A percentile compares a stretch with the other conserved stretches of the same genome.
These are phyloP conservation scores for Globisporangium echinulatum DNA, from an alignment of 352 stramenopile genomes.

Conservation along the genomic window DNA sequence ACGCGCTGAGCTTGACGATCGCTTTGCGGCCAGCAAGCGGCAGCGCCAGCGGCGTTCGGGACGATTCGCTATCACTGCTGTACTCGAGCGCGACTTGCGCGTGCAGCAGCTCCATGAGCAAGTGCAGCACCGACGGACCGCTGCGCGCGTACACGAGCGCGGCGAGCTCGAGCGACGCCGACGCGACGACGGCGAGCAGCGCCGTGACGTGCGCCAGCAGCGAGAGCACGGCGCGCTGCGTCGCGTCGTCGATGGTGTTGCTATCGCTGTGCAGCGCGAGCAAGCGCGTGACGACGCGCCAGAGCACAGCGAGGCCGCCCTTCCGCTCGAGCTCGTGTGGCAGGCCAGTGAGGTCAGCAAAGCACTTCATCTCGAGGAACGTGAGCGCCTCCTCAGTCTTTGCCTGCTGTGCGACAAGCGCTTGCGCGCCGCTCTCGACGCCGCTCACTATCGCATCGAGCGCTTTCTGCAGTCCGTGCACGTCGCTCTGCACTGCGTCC, in stretches of 20 bases:
- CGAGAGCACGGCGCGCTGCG: slow-evolving; percentile 14
- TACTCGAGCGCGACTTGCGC: slow-evolving; percentile 52
- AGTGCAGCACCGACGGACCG: slow-evolving; percentile 11
- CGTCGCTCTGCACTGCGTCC: slow-evolving; percentile 60
- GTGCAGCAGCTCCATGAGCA: slow-evolving; percentile 38
- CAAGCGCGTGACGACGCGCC: slow-evolving; percentile 32
- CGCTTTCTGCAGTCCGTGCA: slow-evolving; percentile 75
- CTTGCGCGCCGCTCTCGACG: slow-evolving; percentile 10
- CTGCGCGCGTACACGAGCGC: slow-evolving; percentile 21
- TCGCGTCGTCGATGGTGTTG: neutral
- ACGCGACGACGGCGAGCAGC: slow-evolving; percentile 51
- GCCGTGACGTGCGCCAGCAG: slow-evolving; percentile 44
- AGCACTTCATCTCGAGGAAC: slow-evolving; percentile 76
- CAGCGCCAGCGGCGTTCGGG: slow-evolving; percentile 12
- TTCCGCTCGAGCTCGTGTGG: slow-evolving; percentile 49
- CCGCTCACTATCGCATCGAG: slow-evolving; percentile 44
- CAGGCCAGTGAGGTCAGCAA: slow-evolving; percentile 42
- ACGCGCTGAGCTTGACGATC: slow-evolving; percentile 66
- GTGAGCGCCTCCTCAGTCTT: slow-evolving; percentile 54
- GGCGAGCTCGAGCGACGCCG: slow-evolving; percentile 45
- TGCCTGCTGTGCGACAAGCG: slow-evolving; percentile 26
- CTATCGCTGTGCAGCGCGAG: slow-evolving; percentile 17
- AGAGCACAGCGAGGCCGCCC: slow-evolving; percentile 49
- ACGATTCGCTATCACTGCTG: slow-evolving; percentile 8
- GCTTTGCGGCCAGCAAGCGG: slow-evolving; percentile 38